Conservation (phyloP, 208 protist species). For the Leishmania mexicana region DNA sequence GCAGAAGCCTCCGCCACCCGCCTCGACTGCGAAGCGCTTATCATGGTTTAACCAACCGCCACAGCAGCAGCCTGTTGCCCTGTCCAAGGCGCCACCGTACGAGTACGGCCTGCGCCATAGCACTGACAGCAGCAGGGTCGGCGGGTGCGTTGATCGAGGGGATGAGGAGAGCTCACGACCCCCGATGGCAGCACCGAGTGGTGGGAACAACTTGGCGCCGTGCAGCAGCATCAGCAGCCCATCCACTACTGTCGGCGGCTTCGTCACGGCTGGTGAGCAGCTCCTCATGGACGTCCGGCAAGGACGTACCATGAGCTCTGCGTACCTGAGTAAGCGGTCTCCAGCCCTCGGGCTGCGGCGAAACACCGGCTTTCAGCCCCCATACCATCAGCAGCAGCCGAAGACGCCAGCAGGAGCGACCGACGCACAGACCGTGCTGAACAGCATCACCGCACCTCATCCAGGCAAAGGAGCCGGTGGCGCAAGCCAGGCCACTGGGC, state of each 20-base stretch:
- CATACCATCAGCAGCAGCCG: conserved; percentile 54
- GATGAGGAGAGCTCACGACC: conserved; percentile 3
- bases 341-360: conserved; percentile 70
- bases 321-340: conserved; percentile 44
- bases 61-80: not conserved
- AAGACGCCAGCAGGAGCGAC: conserved; percentile 10
- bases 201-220: not conserved
- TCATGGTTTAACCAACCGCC: conserved; percentile 12
- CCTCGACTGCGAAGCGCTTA: conserved; percentile 1
- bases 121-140: not conserved
- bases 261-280: conserved; percentile 68
- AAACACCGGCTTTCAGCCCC: conserved; percentile 48
- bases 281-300: conserved; percentile 50
- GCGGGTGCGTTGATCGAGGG: not conserved
- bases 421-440: not conserved
- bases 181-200: not conserved
- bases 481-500: not conserved
- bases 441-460: not conserved
- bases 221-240: conserved; percentile 17
- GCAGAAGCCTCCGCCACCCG: not conserved
- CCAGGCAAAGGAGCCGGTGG: not conserved
- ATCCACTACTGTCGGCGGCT: conserved; percentile 32
- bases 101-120: conserved; percentile 10
- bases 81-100: conserved; percentile 26
- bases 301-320: conserved; percentile 37